These are phyloP conservation scores for Penicillium canescens DNA, from an alignment of 495 filamentous ascomycete species.

Conservation along the genomic window DNA sequence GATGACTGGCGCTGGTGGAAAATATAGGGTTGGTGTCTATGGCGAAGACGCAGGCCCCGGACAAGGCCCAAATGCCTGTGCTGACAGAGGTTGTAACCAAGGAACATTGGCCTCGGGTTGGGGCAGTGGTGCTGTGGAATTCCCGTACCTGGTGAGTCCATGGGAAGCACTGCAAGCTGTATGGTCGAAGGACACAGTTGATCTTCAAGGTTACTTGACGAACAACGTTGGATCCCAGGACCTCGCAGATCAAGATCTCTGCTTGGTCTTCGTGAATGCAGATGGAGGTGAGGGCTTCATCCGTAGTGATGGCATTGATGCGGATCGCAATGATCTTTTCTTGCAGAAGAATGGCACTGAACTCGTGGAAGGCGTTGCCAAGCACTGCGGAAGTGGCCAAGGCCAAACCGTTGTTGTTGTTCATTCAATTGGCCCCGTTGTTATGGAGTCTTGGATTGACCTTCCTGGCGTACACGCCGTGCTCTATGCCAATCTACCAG, in stretches of 20 bases:
- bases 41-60: conserved; percentile 79
- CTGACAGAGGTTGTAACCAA: conserved; percentile 76
- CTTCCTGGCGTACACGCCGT: conserved; percentile 77
- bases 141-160: conserved; percentile 77
- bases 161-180: conserved; percentile 61
- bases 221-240: conserved; percentile 52
- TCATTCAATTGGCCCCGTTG: conserved; percentile 87
- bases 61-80: conserved; percentile 72
- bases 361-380: conserved; percentile 69
- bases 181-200: conserved; percentile 60
- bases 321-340: conserved; percentile 81
- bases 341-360: conserved; percentile 76
- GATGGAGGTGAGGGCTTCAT: conserved; percentile 68
- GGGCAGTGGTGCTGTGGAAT: conserved; percentile 88
- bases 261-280: conserved; percentile 63
- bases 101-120: conserved; percentile 85
- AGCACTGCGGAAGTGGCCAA: conserved; percentile 64
- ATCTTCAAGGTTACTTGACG: conserved; percentile 58
- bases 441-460: conserved; percentile 84
- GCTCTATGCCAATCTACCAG: conserved; percentile 83
- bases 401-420: conserved; percentile 79
- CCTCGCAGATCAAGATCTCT: conserved; percentile 59
- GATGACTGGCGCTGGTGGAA: conserved; percentile 40
- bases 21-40: conserved; percentile 70
- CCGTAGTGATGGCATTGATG: conserved; percentile 60